These are phyloP conservation scores for Globisporangium megalacanthum DNA, from an alignment of 352 stramenopile species.

Conservation along the genomic window DNA sequence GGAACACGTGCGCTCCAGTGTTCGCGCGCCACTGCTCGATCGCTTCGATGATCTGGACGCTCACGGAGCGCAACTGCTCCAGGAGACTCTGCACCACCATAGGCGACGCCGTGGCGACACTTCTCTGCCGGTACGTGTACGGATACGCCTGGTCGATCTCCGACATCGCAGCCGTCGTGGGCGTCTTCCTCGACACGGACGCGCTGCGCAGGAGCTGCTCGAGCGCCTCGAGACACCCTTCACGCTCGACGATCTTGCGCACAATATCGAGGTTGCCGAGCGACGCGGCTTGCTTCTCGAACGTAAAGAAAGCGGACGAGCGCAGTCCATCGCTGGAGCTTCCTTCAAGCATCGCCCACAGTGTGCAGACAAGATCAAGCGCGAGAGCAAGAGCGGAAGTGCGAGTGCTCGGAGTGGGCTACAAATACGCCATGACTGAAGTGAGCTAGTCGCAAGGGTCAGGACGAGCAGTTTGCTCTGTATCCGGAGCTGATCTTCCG, in stretches of 20 bases:
- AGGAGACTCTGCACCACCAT: constrained; percentile 63
- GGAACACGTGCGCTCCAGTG: constrained; percentile 37
- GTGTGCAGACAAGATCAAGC: background rate
- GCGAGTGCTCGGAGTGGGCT: too few relatives aligned
- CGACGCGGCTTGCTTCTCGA: constrained; percentile 30
- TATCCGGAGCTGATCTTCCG: too few relatives aligned
- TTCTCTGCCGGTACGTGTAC: constrained; percentile 16
- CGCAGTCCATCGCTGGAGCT: background rate
- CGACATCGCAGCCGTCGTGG: background rate
- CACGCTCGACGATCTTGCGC: constrained; percentile 74
- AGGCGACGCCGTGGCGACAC: constrained; percentile 25
- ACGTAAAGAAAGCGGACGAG: constrained; percentile 23
- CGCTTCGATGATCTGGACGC: constrained; percentile 62
- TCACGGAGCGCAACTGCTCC: constrained; percentile 54
- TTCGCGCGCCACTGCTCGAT: constrained; percentile 47
- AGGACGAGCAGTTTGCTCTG: too few relatives aligned
- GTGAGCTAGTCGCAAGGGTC: too few relatives aligned
- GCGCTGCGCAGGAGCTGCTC: constrained; percentile 33
- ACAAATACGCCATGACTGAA: too few relatives aligned
- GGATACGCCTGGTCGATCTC: constrained; percentile 17
- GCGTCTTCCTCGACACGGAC: constrained; percentile 2
- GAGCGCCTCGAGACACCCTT: constrained; percentile 73
- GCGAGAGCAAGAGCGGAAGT: background rate
- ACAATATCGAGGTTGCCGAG: constrained; percentile 58
- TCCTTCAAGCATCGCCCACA: constrained; percentile 1